Evolutionary conservation across 805 yeast genomes (phyloP), one percentile per base, ranked within the genome.

Genomic region (Kluyveromyces aestuarii): DNA sequence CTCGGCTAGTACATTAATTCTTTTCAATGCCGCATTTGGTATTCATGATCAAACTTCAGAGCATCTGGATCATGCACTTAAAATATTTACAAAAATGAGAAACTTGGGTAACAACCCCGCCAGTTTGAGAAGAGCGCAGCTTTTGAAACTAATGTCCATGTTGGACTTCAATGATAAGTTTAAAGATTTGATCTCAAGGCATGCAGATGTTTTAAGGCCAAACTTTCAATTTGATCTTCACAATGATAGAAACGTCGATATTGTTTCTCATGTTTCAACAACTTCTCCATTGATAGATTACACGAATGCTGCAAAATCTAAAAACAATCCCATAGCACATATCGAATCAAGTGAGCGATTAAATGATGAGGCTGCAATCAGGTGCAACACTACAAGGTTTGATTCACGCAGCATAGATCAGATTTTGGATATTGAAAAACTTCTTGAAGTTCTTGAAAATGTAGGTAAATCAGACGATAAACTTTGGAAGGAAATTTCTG

Each of bases 31-130:
- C 1, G 82, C 93, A 0, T 85, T 85, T 67, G 95, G 95, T 8
- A 83, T 84, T 7, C 87, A 84, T 59, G 87, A 83, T 25, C 87
- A 85, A 27, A 84, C 91, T 0, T 70, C 74, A 43, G 80, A 75
- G 41, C 87, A 84, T 59, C 65, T 85, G 47, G 90, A 84, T 60
- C 88, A 84, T 62, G 86, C 91, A 0, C 67, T 85, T 39, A 70
- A 66, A 9, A 77, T 84, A 6, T 83, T 85, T 56, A 82, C 87
- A 2, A 80, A 76, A 57, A 85, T 85, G 93, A 76, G 84, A 58
- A 79, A 79, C 49, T 66, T 84, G 45, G 93, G 93, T 1, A 85
- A 85, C 59, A 83, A 83, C 60, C 91, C 93, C 1, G 91, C 93
- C 0, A 84, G 85, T 7, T 63, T 84, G 25, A 72, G 91, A 60